Evolutionary conservation across 192 early-diverging fungal genomes (phyloP).

Genomic region (Dissophora globulifera): DNA sequence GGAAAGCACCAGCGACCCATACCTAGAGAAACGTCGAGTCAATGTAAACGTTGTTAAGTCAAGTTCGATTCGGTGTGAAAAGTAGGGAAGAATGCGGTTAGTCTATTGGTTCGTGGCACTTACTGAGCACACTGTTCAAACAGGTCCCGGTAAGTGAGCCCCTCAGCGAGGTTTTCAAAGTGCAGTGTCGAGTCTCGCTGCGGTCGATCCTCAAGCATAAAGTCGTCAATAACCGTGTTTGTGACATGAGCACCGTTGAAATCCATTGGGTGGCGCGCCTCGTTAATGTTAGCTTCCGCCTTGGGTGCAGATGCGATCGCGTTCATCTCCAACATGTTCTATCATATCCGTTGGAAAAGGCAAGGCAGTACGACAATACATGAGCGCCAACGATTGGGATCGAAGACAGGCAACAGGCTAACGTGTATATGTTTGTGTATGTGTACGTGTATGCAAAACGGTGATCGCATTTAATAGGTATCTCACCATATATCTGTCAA

Average conservation of each 20-base stretch:
- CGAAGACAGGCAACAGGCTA: too few relatives aligned
- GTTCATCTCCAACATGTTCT: conserved; percentile 29
- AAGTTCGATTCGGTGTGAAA: too few relatives aligned
- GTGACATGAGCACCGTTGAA: conserved; percentile 9
- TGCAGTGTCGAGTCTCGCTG: conserved; percentile 15
- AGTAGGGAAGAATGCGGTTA: too few relatives aligned
- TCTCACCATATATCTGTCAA: conserved; percentile 47
- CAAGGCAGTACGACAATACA: too few relatives aligned
- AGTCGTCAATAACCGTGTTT: conserved; percentile 30
- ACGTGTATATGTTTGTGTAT: too few relatives aligned
- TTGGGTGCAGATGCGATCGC: conserved; percentile 1
- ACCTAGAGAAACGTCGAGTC: background rate
- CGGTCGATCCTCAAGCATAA: conserved; percentile 32
- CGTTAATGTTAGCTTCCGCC: conserved; percentile 6
- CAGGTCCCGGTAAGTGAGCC: conserved; percentile 24
- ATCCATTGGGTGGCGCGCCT: background rate
- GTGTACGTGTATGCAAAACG: too few relatives aligned
- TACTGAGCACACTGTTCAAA: conserved; percentile 42
- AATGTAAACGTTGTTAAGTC: background rate
- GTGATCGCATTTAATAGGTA: background rate
- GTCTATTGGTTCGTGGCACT: too few relatives aligned
- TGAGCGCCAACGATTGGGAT: too few relatives aligned
- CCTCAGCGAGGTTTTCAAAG: conserved; percentile 31
- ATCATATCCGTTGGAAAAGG: background rate
- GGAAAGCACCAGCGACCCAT: conserved; percentile 24